phyloP scores from a whole-genome alignment of 169 alveolate species.

The Plasmodium sp. region DNA sequence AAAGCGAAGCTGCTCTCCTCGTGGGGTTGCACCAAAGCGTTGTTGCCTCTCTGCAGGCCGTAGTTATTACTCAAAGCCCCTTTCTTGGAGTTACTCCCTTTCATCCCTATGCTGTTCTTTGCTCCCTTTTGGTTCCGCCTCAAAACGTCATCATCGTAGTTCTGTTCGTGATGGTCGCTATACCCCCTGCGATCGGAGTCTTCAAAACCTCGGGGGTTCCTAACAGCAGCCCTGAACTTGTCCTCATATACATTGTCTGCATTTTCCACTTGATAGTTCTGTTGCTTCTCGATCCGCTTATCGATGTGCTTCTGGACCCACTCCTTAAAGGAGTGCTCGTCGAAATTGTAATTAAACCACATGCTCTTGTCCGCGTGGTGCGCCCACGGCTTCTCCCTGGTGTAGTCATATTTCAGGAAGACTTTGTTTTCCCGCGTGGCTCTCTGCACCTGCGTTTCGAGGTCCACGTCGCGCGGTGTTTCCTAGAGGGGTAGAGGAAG shows the following conservation, averaged over 20 bases:
- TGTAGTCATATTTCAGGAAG: conserved; percentile 60
- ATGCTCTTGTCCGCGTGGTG: conserved; percentile 57
- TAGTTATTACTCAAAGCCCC: neutral
- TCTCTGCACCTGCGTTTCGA: conserved; percentile 30
- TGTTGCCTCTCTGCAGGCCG: neutral
- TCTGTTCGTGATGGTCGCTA: neutral
- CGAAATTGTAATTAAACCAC: conserved; percentile 73
- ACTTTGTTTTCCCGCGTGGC: conserved; percentile 72
- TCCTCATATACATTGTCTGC: conserved; percentile 43
- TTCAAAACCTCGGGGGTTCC: neutral
- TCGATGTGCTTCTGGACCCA: conserved; percentile 70
- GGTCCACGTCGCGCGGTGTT: conserved; percentile 11
- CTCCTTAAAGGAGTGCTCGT: conserved; percentile 54
- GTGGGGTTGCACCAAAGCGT: neutral
- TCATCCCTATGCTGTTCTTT: neutral
- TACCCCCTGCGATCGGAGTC: neutral
- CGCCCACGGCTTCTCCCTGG: conserved; percentile 59
- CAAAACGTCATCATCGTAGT: neutral
- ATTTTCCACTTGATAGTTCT: conserved; percentile 64
- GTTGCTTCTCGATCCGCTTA: conserved; percentile 28
- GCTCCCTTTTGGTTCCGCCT: neutral
- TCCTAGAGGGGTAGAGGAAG: neutral
- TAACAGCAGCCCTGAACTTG: neutral
- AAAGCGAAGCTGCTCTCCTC: neutral
- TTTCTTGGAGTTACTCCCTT: neutral